A percentile compares a stretch with the other conserved stretches of the same genome.
Evolutionary conservation across 2,329 filamentous ascomycete species (phyloP).

Genomic region (Helotiales sp.): DNA sequence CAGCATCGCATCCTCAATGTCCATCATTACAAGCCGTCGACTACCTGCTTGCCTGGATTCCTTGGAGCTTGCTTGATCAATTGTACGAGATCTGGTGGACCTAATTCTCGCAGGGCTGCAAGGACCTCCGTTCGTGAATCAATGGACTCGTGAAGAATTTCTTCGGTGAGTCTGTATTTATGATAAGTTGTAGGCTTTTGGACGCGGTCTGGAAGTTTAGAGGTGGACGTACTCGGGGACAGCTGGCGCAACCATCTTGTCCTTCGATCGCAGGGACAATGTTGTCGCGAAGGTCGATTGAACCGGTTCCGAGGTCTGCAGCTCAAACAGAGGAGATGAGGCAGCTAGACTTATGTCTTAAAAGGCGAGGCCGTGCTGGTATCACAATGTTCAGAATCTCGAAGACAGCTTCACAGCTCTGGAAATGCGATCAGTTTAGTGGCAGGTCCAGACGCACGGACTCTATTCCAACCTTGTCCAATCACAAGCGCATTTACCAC

Average conservation of each 20-base stretch:
- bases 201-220: not conserved
- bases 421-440: not conserved
- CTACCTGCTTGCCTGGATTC: slow-evolving; percentile 58
- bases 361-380: not conserved
- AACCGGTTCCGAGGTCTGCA: not conserved
- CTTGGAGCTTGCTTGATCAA: slow-evolving; percentile 73
- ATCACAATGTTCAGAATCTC: not conserved
- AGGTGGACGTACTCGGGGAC: slow-evolving; percentile 67
- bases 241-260: slow-evolving; percentile 54
- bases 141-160: slow-evolving; percentile 86
- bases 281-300: not conserved
- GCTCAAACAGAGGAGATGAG: not conserved
- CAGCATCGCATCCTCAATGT: slow-evolving; percentile 11
- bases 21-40: slow-evolving; percentile 6
- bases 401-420: not conserved
- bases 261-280: slow-evolving; percentile 1
- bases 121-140: slow-evolving; percentile 91
- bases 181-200: slow-evolving; percentile 17
- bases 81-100: slow-evolving; percentile 93
- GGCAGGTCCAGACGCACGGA: not conserved
- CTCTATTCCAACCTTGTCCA: not conserved
- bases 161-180: slow-evolving; percentile 78
- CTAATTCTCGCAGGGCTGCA: slow-evolving; percentile 82
- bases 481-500: too few species aligned
- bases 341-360: not conserved